Base-by-base conservation (phyloP, 768 basidiomycete genomes). In the Daedalea quercina region DNA sequence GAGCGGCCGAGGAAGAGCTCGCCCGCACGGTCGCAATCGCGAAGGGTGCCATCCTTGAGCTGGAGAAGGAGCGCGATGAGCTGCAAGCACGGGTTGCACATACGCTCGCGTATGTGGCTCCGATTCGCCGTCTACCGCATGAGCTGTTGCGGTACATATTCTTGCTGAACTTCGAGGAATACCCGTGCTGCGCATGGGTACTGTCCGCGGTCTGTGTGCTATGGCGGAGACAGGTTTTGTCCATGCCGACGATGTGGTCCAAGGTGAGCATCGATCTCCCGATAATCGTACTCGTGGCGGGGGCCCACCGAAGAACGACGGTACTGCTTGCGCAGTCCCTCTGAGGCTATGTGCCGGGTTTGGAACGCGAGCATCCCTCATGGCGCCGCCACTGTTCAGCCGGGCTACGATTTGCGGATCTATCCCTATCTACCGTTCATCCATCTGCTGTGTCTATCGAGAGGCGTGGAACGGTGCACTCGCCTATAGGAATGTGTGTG, bases 91-190 rank as follows among this genome's bases (percentile, higher is more conserved):
- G 72, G 41, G 71, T 81, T 35, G 65, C 67, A 25, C 70, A 70
- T 22, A 76, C 82, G 3, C 69, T 76, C 64, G 84, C 84, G 1
- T 90, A 87, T 62, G 73, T 90, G 52, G 79, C 87, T 11, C 87
- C 87, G 28, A 82, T 90, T 56, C 73, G 84, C 25, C 72, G 84
- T 40, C 72, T 91, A 23, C 88, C 88, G 1, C 69, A 76, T 34
- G 89, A 91, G 59, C 70, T 91, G n/a, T 73, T 90, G 47, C 75
- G 84, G 50, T 78, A 82, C 53, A 80, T 91, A 60, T 91, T 91
- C 62, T 63, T 80, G 55, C 78, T 79, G 68, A 77, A 76, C 59
- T 89, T 87, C 57, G 80, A 85, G 51, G 78, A 80, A 51, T 75
- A 85, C 63, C 78, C 84, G n/a, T 84, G 82, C 61, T 81, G 79